Evolutionary conservation across 495 filamentous ascomycete species (phyloP), one percentile per base, ranked within the genome.

Genomic region (Penicillium argentinense): DNA sequence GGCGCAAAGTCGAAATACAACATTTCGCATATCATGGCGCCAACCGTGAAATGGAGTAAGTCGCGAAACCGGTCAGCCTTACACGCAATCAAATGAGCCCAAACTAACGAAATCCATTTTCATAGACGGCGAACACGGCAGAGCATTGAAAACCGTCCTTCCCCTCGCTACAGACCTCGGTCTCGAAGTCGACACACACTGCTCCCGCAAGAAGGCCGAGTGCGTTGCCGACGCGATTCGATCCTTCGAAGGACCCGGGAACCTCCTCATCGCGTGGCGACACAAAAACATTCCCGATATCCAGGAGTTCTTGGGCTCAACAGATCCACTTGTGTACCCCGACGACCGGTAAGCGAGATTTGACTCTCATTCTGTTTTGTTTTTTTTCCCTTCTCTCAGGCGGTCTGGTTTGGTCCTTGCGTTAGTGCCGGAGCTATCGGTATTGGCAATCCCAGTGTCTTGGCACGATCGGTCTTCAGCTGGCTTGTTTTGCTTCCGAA

Each of bases 121-220:
- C 18, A 39, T 42, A 78, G 76, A 69, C 45, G 77, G 76, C 39
- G 43, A 48, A 6, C 67, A 71, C 33, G 45, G 57, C 12, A 72
- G 77, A n/a, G 63, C 77, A 6, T 75, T 71, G 33, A 56, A 73
- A 11, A 80, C 77, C 4, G 72, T 78, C 22, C 48, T 53, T 17
- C 76, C 75, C 0, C 57, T 80, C n/a, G 69, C 77, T 0, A 34
- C 54, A 9, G 73, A 78, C 42, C 68, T 80, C 18, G 70, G 69
- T 11, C 59, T 79, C 14, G 42, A 49, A 5, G 54, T 77, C 21
- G 72, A 80, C 51, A 66, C 60, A 0, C 72, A 73, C 12, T 69
- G 68, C 49, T 51, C 56, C 27, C 54, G 63, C 5, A 64, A 61
- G 13, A 25, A 56, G 5, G 53, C 43, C 18, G 21, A 48, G 22